Conservation (phyloP, 805 yeast genomes). For the Hanseniaspora occidentalis region DNA sequence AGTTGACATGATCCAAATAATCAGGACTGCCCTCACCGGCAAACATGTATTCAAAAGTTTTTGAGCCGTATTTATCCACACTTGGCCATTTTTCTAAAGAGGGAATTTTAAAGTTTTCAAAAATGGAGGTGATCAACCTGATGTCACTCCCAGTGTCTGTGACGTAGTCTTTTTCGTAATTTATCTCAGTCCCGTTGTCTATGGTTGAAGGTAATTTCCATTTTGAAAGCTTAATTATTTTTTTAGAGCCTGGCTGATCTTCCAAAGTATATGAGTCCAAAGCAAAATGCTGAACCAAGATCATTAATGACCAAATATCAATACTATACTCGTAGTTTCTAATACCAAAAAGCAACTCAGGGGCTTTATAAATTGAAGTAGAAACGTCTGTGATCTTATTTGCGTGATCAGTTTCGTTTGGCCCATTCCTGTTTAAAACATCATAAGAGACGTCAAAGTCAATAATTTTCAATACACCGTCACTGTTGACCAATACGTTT, state of each 20-base stretch:
- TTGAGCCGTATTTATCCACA: conserved; percentile 18
- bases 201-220: not conserved
- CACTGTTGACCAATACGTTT: conserved; percentile 67
- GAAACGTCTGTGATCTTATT: conserved; percentile 38
- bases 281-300: conserved; percentile 16
- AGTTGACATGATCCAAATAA: conserved; percentile 10
- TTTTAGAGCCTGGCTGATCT: no score
- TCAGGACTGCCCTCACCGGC: conserved; percentile 18
- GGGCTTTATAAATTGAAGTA: conserved; percentile 62
- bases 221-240: not conserved
- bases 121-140: conserved; percentile 42
- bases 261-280: not conserved
- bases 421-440: conserved; percentile 16
- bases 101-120: conserved; percentile 55
- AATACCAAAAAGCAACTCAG: conserved; percentile 57
- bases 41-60: conserved; percentile 23
- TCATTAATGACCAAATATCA: conserved; percentile 66
- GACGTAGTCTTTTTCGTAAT: not conserved
- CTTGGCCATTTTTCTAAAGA: conserved; percentile 30
- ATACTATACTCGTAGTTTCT: conserved; percentile 39
- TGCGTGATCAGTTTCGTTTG: conserved; percentile 13
- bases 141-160: conserved; percentile 39
- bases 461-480: conserved; percentile 22
- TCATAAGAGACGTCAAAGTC: conserved; percentile 60
- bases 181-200: not conserved